Base-by-base conservation (phyloP, 1,284 basidiomycete genomes). In the Sutorius eximius region DNA sequence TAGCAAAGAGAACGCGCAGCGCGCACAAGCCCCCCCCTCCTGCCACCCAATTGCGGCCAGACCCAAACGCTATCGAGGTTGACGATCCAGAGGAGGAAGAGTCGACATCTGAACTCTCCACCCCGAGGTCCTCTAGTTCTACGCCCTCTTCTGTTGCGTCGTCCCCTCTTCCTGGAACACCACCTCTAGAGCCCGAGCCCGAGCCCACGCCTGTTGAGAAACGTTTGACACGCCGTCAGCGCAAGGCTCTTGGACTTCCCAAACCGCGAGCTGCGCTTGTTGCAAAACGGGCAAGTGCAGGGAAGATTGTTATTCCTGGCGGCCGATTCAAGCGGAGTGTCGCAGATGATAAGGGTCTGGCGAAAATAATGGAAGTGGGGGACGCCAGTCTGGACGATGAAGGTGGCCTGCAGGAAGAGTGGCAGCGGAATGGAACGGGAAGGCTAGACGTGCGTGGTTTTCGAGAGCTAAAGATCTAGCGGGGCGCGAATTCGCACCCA, bases 401-500 rank as follows among this genome's bases (percentile, higher is more conserved):
- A 22, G 70, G 71, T 24, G 66, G 59, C 3, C 72, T 69, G 42
- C 74, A 62, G 18, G 75, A 74, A 44, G 87, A 90, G 71, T 91
- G 89, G 89, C 73, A 73, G 62, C 77, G 75, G 63, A 91, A 88
- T 71, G 89, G 89, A 53, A 80, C 80, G 37, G 89, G 89, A 52
- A 74, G 89, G 61, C 70, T 91, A 56, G 89, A 91, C 68, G 87
- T 91, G 55, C 77, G 89, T 54, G 89, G 89, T 49, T 91, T 91
- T 71, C 77, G 87, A 60, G 89, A 91, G 74, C 69, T 91, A 68
- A 89, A 83, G 80, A 91, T 91, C 62, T 90, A 73, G 61, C 48
- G 51, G 44, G 37, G 32, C 24, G 24, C 24, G 24, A 6, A 6
- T 48, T 48, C 27, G 32, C 51, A 20, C 38, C 44, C 22, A 20